Evolutionary conservation across 768 basidiomycete genomes (phyloP).

Genomic region (Clathrus columnatus): DNA sequence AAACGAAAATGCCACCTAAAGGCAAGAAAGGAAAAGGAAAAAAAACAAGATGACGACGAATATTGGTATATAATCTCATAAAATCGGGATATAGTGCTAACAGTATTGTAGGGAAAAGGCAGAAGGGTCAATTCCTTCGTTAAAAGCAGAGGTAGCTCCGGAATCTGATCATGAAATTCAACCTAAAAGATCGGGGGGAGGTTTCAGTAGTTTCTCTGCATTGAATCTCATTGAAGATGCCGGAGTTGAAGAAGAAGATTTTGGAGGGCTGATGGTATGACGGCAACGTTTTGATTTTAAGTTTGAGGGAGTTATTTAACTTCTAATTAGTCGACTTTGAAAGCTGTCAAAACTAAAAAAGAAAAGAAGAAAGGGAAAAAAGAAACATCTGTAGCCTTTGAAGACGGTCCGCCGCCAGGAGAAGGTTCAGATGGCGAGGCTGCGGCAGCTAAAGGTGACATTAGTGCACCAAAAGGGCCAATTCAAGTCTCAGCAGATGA

Average conservation of each 20-base stretch:
- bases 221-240: constrained; percentile 32
- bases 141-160: constrained; percentile 25
- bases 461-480: constrained; percentile 28
- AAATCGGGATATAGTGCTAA: constrained; percentile 15
- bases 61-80: constrained; percentile 49
- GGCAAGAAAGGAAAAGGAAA: constrained; percentile 81
- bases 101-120: constrained; percentile 46
- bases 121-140: constrained; percentile 45
- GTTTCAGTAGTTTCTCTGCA: constrained; percentile 46
- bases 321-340: constrained; percentile 49
- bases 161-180: constrained; percentile 36
- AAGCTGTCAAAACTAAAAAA: constrained; percentile 40
- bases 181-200: constrained; percentile 24
- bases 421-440: constrained; percentile 25
- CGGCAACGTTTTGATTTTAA: neutral
- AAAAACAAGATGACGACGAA: constrained; percentile 72
- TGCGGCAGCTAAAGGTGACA: constrained; percentile 24
- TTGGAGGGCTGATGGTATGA: constrained; percentile 69
- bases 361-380: constrained; percentile 46
- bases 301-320: neutral
- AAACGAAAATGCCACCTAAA: constrained; percentile 47
- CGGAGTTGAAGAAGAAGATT: constrained; percentile 52
- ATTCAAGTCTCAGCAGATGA: constrained; percentile 60
- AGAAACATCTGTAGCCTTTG: constrained; percentile 20
- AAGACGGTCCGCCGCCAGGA: constrained; percentile 18